Evolutionary conservation across 2,329 filamentous ascomycete genomes (phyloP).

Genomic region (Xylariaceae sp.): DNA sequence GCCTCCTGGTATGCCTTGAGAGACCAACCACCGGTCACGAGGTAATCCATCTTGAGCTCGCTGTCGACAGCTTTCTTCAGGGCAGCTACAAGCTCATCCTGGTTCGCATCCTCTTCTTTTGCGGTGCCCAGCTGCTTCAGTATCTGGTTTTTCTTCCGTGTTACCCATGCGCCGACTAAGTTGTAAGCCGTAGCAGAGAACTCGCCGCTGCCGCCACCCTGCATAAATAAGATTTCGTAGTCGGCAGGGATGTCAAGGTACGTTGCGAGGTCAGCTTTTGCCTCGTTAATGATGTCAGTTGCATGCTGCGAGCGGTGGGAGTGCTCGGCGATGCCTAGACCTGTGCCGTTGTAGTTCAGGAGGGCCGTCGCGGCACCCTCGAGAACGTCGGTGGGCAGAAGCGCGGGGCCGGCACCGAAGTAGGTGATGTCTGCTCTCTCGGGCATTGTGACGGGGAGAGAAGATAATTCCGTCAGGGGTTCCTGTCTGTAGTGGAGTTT

Average conservation of each 20-base stretch:
- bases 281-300: conserved; percentile 70
- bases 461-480: too few relatives aligned
- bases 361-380: conserved; percentile 73
- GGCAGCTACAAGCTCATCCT: conserved; percentile 54
- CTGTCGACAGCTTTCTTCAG: conserved; percentile 62
- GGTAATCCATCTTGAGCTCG: conserved; percentile 79
- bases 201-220: conserved; percentile 79
- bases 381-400: conserved; percentile 76
- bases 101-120: conserved; percentile 43
- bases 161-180: conserved; percentile 77
- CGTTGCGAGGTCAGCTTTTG: conserved; percentile 67
- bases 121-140: conserved; percentile 48
- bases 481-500: too few relatives aligned
- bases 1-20: conserved; percentile 86
- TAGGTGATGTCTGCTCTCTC: conserved; percentile 42
- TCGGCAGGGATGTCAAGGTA: conserved; percentile 80
- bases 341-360: conserved; percentile 75
- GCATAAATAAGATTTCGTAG: conserved; percentile 87
- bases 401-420: conserved; percentile 88
- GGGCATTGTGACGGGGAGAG: conserved; percentile 12
- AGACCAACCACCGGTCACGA: conserved; percentile 88
- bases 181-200: conserved; percentile 85
- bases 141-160: conserved; percentile 59
- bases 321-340: conserved; percentile 84
- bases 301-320: conserved; percentile 82